Evolutionary conservation across 1,284 basidiomycete genomes (phyloP), one percentile per base, ranked within the genome.

Genomic region (Flammula alnicola): DNA sequence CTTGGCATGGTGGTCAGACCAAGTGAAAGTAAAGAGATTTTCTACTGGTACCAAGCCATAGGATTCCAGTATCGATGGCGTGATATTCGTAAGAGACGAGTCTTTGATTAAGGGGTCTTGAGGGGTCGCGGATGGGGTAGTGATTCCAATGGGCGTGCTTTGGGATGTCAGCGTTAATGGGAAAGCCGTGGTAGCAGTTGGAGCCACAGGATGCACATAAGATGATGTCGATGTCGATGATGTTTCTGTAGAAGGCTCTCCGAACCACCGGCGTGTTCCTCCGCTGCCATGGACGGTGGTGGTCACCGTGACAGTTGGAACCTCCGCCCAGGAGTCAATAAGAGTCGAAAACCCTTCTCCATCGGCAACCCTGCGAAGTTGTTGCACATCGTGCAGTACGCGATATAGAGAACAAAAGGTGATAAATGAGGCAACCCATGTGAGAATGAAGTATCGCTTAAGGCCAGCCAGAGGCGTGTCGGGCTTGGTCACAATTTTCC

Each of bases 351-450:
- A 61, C 25, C 19, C 35, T 30, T 46, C 44, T 6, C 54, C 62
- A 30, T 75, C 69, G 10, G 75, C 54, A 12, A 71, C 64, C 29
- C 59, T 64, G 17, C 66, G 68, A 30, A 77, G 56, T 26, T 67
- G 63, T 22, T 60, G 62, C 45, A 78, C 63, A 42, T 80, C 74
- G 40, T 65, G 62, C 35, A 64, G 56, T 17, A 79, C 52, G 43
- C 67, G 67, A 42, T 72, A 56, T 16, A 76, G 55, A 19, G 70
- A 53, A 14, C 74, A 38, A 44, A 73, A 48, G 11, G 62, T 64
- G 38, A 73, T 45, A 10, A 73, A 36, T n/a, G 73, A 53, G 32
- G 68, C 44, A 27, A 56, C 44, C 66, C 66, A 62, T 16, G 65
- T 71, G 25, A 63, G 39, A 32, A 69, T 46, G 26, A 65, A 64